phyloP scores from a whole-genome alignment of 192 early-diverging fungal genomes.

The Phlyctochytrium planicorne region DNA sequence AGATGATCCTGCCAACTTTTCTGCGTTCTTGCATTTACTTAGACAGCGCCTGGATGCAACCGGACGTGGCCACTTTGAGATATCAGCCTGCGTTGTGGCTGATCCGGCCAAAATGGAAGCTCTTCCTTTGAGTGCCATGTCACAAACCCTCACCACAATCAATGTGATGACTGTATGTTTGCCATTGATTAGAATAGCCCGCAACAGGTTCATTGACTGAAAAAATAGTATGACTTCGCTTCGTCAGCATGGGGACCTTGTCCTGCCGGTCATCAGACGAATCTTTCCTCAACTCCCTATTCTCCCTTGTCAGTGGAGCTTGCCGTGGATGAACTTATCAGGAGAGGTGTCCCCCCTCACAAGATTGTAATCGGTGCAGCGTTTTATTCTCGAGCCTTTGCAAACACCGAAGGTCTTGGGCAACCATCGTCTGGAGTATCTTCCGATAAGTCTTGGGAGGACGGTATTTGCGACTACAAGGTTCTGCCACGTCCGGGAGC shows the following conservation, averaged over 20 bases:
- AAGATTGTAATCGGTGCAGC: constrained; percentile 91
- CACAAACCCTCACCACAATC: constrained; percentile 56
- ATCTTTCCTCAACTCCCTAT: constrained; percentile 65
- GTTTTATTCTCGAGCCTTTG: constrained; percentile 92
- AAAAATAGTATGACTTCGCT: constrained; percentile 33
- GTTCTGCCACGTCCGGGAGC: constrained; percentile 65
- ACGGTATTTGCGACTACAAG: constrained; percentile 91
- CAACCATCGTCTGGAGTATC: constrained; percentile 57
- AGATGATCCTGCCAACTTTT: constrained; percentile 80
- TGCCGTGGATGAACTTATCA: constrained; percentile 71
- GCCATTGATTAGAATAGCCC: constrained; percentile 66
- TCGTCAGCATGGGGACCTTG: constrained; percentile 46
- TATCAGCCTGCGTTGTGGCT: constrained; percentile 47
- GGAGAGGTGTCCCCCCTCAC: constrained; percentile 70
- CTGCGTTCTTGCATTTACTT: constrained; percentile 69
- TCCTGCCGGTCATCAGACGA: constrained; percentile 83
- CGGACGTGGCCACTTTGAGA: constrained; percentile 34
- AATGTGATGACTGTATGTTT: constrained; percentile 86
- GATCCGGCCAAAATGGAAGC: constrained; percentile 45
- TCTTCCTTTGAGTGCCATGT: constrained; percentile 42
- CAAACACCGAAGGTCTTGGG: constrained; percentile 64
- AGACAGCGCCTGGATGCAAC: constrained; percentile 65
- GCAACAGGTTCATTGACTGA: constrained; percentile 41
- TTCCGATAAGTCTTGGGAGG: constrained; percentile 84
- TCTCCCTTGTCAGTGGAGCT: constrained; percentile 58